phyloP scores from a whole-genome alignment of 768 basidiomycete genomes.

The Amanita rimosa region DNA sequence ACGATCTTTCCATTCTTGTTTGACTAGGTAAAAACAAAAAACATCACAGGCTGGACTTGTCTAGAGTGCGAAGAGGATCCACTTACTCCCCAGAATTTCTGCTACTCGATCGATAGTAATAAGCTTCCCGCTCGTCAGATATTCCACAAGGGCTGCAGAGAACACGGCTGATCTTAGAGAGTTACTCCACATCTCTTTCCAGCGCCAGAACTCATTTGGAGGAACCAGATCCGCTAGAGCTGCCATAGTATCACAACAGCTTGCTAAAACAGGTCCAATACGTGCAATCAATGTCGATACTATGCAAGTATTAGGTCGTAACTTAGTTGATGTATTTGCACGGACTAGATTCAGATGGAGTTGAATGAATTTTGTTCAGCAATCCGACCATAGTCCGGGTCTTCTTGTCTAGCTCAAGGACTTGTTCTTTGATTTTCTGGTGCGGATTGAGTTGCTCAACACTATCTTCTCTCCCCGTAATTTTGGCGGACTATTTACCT shows the following conservation, averaged over 20 bases:
- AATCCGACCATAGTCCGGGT: conserved; percentile 61
- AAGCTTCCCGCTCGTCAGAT: conserved; percentile 46
- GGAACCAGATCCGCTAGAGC: conserved; percentile 53
- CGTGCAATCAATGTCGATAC: conserved; percentile 50
- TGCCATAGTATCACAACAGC: conserved; percentile 38
- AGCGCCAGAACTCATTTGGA: conserved; percentile 68
- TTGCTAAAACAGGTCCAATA: conserved; percentile 42
- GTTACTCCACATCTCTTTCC: conserved; percentile 77
- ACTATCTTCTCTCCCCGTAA: neutral
- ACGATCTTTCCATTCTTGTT: conserved; percentile 58
- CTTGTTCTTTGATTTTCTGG: conserved; percentile 76
- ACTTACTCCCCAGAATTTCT: conserved; percentile 58
- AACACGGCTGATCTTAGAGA: conserved; percentile 60
- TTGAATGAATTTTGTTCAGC: conserved; percentile 74
- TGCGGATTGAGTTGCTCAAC: conserved; percentile 6
- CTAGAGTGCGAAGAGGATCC: neutral
- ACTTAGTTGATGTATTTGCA: conserved; percentile 7
- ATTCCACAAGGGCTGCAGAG: conserved; percentile 53
- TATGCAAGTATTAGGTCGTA: conserved; percentile 15
- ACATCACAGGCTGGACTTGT: conserved; percentile 2
- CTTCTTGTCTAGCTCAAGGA: conserved; percentile 65
- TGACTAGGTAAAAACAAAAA: conserved; percentile 40
- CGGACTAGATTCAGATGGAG: conserved; percentile 47
- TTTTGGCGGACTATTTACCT: conserved; percentile 1
- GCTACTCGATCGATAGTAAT: conserved; percentile 42